These are phyloP conservation scores for Silene latifolia DNA, from an alignment of 148 eudicot species.

Conservation along the genomic window DNA sequence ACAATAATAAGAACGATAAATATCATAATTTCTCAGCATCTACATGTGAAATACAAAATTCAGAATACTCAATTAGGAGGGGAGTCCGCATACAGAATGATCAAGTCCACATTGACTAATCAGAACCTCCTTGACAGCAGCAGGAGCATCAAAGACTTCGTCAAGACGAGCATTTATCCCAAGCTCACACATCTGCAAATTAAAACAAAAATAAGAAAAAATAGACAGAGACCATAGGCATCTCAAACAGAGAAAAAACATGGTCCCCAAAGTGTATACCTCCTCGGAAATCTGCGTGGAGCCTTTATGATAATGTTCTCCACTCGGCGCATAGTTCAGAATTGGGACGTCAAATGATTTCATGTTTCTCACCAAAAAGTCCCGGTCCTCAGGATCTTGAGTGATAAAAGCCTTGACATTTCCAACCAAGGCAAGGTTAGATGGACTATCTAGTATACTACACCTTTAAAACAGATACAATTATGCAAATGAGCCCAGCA, in stretches of 20 bases:
- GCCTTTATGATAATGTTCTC: conserved; percentile 25
- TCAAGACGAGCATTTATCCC: conserved; percentile 85
- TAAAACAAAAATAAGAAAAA: background rate
- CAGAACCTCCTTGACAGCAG: conserved; percentile 79
- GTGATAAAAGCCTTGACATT: conserved; percentile 77
- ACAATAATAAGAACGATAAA: background rate
- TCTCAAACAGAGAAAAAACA: conserved; percentile 2
- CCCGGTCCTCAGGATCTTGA: conserved; percentile 83
- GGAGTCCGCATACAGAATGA: conserved; percentile 53
- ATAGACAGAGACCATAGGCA: background rate
- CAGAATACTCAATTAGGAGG: conserved; percentile 13
- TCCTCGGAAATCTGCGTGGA: conserved; percentile 48
- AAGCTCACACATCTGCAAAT: conserved; percentile 58
- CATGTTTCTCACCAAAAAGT: conserved; percentile 55
- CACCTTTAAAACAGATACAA: background rate
- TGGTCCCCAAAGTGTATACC: conserved; percentile 35
- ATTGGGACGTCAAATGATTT: conserved; percentile 63
- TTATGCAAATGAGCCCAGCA: background rate
- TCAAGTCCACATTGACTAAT: conserved; percentile 65
- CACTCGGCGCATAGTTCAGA: conserved; percentile 56
- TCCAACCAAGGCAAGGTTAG: conserved; percentile 19
- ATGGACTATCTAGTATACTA: background rate
- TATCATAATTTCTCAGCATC: background rate
- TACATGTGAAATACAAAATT: background rate
- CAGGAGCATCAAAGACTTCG: conserved; percentile 92